These are phyloP conservation scores for Gracilaria caudata DNA, from an alignment of 23 red algal species.

Conservation along the genomic window DNA sequence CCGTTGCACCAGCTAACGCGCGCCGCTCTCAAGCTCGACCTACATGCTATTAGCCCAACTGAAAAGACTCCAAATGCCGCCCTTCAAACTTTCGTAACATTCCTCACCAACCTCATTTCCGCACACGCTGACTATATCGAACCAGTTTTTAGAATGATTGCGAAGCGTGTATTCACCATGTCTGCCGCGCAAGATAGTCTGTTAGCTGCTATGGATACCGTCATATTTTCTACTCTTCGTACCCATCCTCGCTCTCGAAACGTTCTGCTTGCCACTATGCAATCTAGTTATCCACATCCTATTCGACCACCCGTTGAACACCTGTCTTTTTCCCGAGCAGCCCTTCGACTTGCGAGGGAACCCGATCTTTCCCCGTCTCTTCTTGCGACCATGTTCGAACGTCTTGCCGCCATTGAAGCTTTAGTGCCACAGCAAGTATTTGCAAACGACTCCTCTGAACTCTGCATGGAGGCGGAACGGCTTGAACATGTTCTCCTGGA, in stretches of 20 bases:
- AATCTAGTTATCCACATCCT: constrained; percentile 49
- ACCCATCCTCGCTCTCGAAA: constrained; percentile 29
- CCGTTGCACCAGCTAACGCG: constrained; percentile 25
- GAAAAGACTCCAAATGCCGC: background rate
- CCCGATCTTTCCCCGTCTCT: background rate
- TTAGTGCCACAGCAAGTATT: constrained; percentile 8
- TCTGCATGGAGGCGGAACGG: constrained; percentile 28
- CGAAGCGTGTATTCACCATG: constrained; percentile 17
- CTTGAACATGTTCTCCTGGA: constrained; percentile 47
- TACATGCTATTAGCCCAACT: constrained; percentile 25
- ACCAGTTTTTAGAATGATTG: constrained; percentile 28
- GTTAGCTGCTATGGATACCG: background rate
- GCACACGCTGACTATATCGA: constrained; percentile 49
- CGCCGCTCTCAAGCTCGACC: constrained; percentile 35
- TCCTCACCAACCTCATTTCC: constrained; percentile 42
- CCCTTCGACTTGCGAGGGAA: constrained; percentile 9
- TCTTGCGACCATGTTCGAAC: constrained; percentile 16
- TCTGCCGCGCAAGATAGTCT: background rate
- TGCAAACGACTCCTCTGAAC: background rate
- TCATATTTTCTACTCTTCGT: constrained; percentile 14
- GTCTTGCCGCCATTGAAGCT: constrained; percentile 51
- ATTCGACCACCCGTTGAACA: constrained; percentile 37
- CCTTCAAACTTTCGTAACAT: constrained; percentile 28
- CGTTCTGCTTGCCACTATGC: constrained; percentile 21
- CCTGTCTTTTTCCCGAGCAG: constrained; percentile 11